These are phyloP conservation scores for Epichloe coenophiala DNA, from an alignment of 2,329 filamentous ascomycete species.

Conservation along the genomic window DNA sequence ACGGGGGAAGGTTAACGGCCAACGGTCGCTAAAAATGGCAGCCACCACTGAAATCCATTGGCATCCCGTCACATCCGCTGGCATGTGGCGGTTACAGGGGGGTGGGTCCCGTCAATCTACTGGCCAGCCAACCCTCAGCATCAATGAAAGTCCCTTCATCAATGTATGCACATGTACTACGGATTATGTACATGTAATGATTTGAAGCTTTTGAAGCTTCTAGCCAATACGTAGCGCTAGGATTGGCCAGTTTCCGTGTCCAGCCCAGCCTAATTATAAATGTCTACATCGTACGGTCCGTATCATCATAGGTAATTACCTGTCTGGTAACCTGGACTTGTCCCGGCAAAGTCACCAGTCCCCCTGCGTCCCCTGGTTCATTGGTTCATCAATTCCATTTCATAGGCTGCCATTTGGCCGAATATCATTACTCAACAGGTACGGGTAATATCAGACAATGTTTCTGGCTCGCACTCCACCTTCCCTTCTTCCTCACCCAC, in stretches of 20 bases:
- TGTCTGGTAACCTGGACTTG: too few relatives aligned
- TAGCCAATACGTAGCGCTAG: too few relatives aligned
- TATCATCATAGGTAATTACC: too few relatives aligned
- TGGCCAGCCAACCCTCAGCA: not conserved
- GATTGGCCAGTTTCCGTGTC: too few relatives aligned
- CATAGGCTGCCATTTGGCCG: not conserved
- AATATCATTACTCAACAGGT: not conserved
- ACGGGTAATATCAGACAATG: not conserved
- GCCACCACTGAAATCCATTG: not conserved
- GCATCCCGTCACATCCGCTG: not conserved
- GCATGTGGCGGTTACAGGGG: not conserved
- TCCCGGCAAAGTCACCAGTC: too few relatives aligned
- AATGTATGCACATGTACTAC: too few relatives aligned
- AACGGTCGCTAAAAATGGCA: constrained; percentile 6
- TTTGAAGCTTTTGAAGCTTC: too few relatives aligned
- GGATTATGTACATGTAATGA: too few relatives aligned
- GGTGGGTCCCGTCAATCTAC: not conserved
- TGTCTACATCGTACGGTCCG: too few relatives aligned
- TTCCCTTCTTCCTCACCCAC: not conserved
- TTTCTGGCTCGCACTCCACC: not conserved
- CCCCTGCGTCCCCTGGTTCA: not conserved
- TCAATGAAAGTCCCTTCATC: not conserved
- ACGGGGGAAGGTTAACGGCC: not conserved
- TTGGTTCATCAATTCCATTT: too few relatives aligned
- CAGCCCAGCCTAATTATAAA: too few relatives aligned